Evolutionary conservation across 116 monocot genomes (phyloP), one percentile per base, ranked within the genome.

Genomic region (Iris pallida): DNA sequence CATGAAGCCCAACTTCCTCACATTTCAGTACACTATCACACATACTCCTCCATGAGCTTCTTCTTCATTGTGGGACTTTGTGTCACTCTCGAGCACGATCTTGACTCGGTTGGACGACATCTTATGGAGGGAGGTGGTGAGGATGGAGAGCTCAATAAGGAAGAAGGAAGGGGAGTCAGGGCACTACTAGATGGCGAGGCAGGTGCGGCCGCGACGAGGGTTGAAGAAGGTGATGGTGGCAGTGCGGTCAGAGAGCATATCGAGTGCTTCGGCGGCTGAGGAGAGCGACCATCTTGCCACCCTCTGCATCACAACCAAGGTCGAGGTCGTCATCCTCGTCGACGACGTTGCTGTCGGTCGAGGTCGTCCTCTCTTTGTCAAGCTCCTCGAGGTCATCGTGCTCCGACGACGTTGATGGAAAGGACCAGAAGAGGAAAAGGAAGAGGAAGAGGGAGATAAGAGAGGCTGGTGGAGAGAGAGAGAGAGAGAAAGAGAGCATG

Each of bases 61-160:
- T 82, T 89, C 66, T 75, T 70, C n/a, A n/a, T n/a, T n/a, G 8
- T 74, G 65, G 0, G 87, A 83, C 52, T 77, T 80, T 42, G 86
- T 89, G 55, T 97, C 96, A 55, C 92, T 92, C 76, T 97, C 96
- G 2, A 97, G 71, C 5, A 85, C 92, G 3, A 97, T 71, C 78
- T 83, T 86, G 45, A 97, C 81, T 5, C 75, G 51, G 4, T 92
- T 92, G 0, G 89, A 81, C 0, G 75, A 70, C 89, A 97, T 97
- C 59, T 97, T 89, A 72, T 97, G 87, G 4, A 97, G 79, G 18
- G 73, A 61, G 55, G 61, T 49, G 12, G 92, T 90, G 40, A 75
- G 85, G 61, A 92, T 79, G 13, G 96, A 90, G 5, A 97, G 85
- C 74, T 97, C 96, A n/a, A 92, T 87, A 59, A 97, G 86, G 75